Evolutionary conservation across 1,284 basidiomycete genomes (phyloP), one percentile per base, ranked within the genome.

Genomic region (Mycosarcoma maydis): DNA sequence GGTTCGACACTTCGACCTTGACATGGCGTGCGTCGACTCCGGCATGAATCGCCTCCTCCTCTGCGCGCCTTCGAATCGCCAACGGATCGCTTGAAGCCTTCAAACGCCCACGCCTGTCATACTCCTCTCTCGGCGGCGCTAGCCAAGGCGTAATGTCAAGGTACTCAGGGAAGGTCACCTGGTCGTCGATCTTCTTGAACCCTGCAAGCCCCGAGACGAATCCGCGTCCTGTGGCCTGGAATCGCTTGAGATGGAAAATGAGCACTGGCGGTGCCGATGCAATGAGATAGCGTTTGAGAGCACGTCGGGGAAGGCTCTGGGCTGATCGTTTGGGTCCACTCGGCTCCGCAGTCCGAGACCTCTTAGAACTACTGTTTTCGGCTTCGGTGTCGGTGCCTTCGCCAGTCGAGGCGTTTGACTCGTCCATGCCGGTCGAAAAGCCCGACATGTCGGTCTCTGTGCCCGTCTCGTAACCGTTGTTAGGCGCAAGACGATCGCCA

Each of bases 241-340:
- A 97, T 29, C 94, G 87, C 84, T 96, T 97, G 46, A 96, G 86
- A 74, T 97, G 94, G 61, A 97, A 87, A 49, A 95, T 91, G 56
- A 97, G 87, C 26, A 96, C 87, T 0, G 92, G 92, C 0, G 94
- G 94, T 1, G 92, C 89, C 1, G 86, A 87, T 5, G 90, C 87
- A 75, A 97, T 91, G 59, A 97, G 88, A 82, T 95, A 97, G 8
- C 94, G 90, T 83, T 97, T 97, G 84, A 92, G 92, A 14, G 92
- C 92, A 7, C 90, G 86, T 2, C 91, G 88, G 80, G 90, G 86
- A 45, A 95, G 85, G 54, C 89, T 82, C 10, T 80, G 80, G 20
- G 70, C 42, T 8, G 75, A 76, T 22, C 67, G 58, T 23, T 65
- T 76, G 8, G 54, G 60, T 23, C 51, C 58, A 14, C 26, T 59